phyloP scores from a whole-genome alignment of 352 stramenopile species.

The Pythium scleroteichum region DNA sequence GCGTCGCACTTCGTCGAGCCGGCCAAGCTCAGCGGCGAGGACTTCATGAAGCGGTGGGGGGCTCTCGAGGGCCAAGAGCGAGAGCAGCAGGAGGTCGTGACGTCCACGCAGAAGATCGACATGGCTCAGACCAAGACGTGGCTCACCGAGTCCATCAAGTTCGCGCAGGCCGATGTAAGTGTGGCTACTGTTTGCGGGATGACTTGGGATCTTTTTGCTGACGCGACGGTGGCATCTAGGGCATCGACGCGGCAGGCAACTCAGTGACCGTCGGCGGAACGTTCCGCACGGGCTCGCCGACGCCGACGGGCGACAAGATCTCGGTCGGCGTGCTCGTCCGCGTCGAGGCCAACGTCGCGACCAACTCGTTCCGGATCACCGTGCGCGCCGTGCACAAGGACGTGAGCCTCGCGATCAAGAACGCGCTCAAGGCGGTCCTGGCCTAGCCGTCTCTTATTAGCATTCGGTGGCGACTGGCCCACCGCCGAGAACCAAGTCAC shows the following conservation, averaged over 20 bases:
- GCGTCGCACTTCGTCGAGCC: slow-evolving; percentile 92
- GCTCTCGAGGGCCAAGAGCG: slow-evolving; percentile 90
- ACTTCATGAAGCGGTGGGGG: slow-evolving; percentile 93
- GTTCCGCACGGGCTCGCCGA: slow-evolving; percentile 90
- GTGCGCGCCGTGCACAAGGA: slow-evolving; percentile 92
- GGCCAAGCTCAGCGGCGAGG: slow-evolving; percentile 85
- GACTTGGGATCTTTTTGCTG: not conserved
- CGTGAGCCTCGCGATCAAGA: slow-evolving; percentile 70
- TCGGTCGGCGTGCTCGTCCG: slow-evolving; percentile 92
- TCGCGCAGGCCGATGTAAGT: slow-evolving; percentile 80
- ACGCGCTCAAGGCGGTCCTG: slow-evolving; percentile 62
- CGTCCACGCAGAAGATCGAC: slow-evolving; percentile 78
- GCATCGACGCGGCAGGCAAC: slow-evolving; percentile 70
- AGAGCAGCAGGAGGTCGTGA: slow-evolving; percentile 92
- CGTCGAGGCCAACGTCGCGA: slow-evolving; percentile 86
- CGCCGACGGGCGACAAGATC: slow-evolving; percentile 91
- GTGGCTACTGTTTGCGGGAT: not conserved
- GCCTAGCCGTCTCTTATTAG: slow-evolving; percentile 21
- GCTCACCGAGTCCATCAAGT: slow-evolving; percentile 88
- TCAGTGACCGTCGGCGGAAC: slow-evolving; percentile 90
- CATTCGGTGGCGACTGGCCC: not conserved
- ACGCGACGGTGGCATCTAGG: slow-evolving; percentile 21
- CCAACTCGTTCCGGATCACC: slow-evolving; percentile 86
- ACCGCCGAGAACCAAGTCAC: not conserved
- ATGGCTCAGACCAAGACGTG: slow-evolving; percentile 80